Evolutionary conservation across 495 filamentous ascomycete genomes (phyloP).

Genomic region (Tuber indicum): DNA sequence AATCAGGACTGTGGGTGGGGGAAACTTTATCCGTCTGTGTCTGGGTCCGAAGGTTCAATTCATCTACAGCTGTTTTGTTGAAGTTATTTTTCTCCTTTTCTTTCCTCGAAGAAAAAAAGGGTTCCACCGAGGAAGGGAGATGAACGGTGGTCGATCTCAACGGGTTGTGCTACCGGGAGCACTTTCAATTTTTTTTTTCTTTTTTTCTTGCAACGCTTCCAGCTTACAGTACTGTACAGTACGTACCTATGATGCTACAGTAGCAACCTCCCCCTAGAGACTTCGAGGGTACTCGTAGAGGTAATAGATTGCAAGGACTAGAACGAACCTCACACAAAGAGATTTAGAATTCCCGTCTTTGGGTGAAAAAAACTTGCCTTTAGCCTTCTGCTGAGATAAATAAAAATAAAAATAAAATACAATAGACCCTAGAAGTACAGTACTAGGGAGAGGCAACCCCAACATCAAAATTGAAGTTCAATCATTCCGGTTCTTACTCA

Average conservation of each 20-base stretch:
- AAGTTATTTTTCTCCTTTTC: not conserved
- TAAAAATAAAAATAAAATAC: not conserved
- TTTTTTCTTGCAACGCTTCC: not conserved
- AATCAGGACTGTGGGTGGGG: not conserved
- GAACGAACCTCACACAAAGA: not conserved
- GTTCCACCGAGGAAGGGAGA: not conserved
- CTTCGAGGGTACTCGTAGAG: no score
- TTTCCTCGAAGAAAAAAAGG: not conserved
- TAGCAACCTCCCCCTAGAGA: no score
- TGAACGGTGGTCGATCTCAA: not conserved
- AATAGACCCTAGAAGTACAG: not conserved
- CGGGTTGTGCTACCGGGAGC: not conserved
- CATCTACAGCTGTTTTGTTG: not conserved
- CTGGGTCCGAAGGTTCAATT: not conserved
- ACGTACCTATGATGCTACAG: no score
- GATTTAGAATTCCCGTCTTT: not conserved
- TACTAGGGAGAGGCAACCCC: not conserved
- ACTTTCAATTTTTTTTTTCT: not conserved
- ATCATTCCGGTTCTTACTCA: not conserved
- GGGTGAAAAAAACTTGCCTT: not conserved
- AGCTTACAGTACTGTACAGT: not conserved
- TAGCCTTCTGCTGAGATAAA: not conserved
- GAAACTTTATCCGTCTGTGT: not conserved
- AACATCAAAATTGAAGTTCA: not conserved
- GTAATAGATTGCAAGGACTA: not conserved